These are phyloP conservation scores for Aspergillus sp. DNA, from an alignment of 2,329 filamentous ascomycete genomes.

Conservation along the genomic window DNA sequence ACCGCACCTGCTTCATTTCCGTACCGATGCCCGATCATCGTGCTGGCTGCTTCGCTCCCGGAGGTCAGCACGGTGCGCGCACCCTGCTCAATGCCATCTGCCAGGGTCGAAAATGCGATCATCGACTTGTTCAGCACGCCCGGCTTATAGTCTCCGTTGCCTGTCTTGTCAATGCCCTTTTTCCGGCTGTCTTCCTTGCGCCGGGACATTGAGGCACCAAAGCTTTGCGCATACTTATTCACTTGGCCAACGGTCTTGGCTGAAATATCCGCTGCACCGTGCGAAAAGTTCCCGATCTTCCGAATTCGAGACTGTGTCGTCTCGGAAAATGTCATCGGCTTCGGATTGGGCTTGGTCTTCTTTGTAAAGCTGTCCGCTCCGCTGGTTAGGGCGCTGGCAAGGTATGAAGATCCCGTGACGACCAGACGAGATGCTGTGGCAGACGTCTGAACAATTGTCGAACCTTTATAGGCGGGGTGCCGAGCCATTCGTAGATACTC, in stretches of 20 bases:
- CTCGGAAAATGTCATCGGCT: conserved; percentile 83
- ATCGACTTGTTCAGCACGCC: conserved; percentile 91
- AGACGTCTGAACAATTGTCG: conserved; percentile 78
- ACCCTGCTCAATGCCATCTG: conserved; percentile 87
- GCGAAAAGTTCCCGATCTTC: conserved; percentile 83
- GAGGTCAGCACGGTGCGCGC: conserved; percentile 72
- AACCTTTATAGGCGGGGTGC: conserved; percentile 89
- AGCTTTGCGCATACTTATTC: conserved; percentile 78
- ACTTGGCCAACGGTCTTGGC: conserved; percentile 84
- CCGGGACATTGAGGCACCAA: conserved; percentile 72
- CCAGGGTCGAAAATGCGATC: conserved; percentile 93
- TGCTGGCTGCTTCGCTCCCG: conserved; percentile 72
- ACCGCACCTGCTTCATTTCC: conserved; percentile 79
- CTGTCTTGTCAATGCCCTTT: conserved; percentile 65
- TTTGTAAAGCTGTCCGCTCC: conserved; percentile 77
- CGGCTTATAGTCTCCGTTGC: conserved; percentile 72
- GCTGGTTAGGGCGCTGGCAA: conserved; percentile 71
- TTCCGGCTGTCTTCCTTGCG: conserved; percentile 51
- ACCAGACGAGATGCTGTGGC: conserved; percentile 85
- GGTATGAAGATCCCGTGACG: conserved; percentile 75
- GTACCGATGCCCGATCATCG: conserved; percentile 84
- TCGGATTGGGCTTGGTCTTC: conserved; percentile 69
- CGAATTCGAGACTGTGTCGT: conserved; percentile 80
- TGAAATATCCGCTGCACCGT: conserved; percentile 71
- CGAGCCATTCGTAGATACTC: conserved; percentile 69